Conservation (phyloP, 2,329 filamentous ascomycete species). For the Immersiporthe knoxdaviesiana region DNA sequence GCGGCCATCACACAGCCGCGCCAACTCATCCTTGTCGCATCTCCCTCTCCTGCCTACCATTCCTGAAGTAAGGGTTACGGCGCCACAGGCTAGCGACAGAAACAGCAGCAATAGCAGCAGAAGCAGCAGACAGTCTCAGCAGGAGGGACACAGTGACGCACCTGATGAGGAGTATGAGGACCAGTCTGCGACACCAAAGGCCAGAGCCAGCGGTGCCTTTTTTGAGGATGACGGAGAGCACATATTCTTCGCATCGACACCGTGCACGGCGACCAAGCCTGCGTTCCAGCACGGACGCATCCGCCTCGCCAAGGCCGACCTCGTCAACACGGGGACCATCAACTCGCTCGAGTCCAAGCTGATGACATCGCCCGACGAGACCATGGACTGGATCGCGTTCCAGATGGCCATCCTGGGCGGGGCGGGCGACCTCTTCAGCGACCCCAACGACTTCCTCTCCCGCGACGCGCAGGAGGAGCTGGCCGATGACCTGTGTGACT, state of each 20-base stretch:
- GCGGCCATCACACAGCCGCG: conserved; percentile 29
- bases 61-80: conserved; percentile 43
- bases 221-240: conserved; percentile 43
- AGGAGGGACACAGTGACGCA: neutral
- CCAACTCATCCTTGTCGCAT: conserved; percentile 28
- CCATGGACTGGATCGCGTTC: conserved; percentile 66
- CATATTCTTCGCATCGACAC: conserved; percentile 52
- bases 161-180: conserved; percentile 1
- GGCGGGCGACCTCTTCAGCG: conserved; percentile 54
- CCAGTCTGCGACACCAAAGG: conserved; percentile 22
- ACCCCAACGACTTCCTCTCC: conserved; percentile 46
- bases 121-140: conserved; percentile 8
- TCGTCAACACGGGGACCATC: conserved; percentile 32
- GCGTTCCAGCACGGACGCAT: conserved; percentile 60
- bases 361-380: conserved; percentile 51
- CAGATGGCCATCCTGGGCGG: conserved; percentile 67
- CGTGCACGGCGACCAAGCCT: conserved; percentile 53
- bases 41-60: conserved; percentile 45
- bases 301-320: conserved; percentile 51
- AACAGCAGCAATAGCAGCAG: neutral
- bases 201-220: conserved; percentile 17
- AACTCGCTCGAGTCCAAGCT: conserved; percentile 34
- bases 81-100: conserved; percentile 29
- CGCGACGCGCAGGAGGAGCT: conserved; percentile 32
- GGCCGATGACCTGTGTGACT: conserved; percentile 50